A percentile compares a stretch with the other conserved stretches of the same genome.
These are phyloP conservation scores for Blechomonas ayalai DNA, from an alignment of 208 protist genomes.

Conservation along the genomic window DNA sequence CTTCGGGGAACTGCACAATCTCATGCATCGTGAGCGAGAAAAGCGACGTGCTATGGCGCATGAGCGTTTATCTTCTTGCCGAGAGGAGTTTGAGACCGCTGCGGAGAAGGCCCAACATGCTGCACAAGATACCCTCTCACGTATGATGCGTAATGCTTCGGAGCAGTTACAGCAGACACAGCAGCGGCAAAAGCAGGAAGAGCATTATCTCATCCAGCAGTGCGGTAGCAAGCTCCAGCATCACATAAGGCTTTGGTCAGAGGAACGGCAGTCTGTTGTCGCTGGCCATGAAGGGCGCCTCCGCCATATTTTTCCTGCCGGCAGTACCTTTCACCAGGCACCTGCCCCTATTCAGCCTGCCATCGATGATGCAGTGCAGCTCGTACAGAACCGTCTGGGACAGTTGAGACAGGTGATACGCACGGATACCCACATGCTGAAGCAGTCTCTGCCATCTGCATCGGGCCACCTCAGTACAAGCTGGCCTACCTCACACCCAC, in stretches of 20 bases:
- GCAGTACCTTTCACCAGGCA: too few species aligned
- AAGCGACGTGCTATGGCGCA: neutral
- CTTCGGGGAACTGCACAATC: slow-evolving; percentile 12
- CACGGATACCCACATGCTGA: slow-evolving; percentile 9
- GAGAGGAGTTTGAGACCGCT: neutral
- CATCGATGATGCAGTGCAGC: slow-evolving; percentile 7
- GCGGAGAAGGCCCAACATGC: slow-evolving; percentile 1
- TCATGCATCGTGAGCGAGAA: slow-evolving; percentile 2
- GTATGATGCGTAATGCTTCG: too few species aligned
- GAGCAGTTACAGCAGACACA: slow-evolving; percentile 3
- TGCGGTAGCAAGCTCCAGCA: slow-evolving; percentile 5
- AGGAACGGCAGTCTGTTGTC: slow-evolving; percentile 6
- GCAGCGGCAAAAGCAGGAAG: too few species aligned
- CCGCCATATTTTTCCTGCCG: too few species aligned
- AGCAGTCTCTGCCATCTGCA: neutral
- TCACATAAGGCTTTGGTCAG: slow-evolving; percentile 5
- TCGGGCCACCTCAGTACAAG: slow-evolving; percentile 1
- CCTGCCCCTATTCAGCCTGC: neutral
- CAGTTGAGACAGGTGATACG: slow-evolving; percentile 10
- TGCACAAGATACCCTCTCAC: slow-evolving; percentile 7
- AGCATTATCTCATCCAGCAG: too few species aligned
- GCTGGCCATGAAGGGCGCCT: slow-evolving; percentile 10
- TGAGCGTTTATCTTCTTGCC: slow-evolving; percentile 10
- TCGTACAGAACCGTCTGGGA: slow-evolving; percentile 7
- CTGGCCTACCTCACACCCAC: too few species aligned